Percentiles rank a stretch among this genome's conserved stretches.
phyloP scores from a whole-genome alignment of 176 grass and related monocot species.

The Hyparrhenia diplandra region DNA sequence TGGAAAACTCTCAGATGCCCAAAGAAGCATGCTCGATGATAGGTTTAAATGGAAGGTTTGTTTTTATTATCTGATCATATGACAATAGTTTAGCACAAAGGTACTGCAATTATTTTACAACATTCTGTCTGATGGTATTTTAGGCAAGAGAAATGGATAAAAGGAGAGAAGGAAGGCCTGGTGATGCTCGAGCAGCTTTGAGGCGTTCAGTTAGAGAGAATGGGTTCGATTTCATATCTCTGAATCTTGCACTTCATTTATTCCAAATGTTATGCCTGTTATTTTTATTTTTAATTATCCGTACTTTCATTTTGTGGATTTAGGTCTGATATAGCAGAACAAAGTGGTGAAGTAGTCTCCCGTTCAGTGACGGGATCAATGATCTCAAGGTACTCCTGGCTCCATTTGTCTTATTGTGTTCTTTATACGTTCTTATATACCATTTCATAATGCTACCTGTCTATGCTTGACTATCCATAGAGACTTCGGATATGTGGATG shows the following conservation, averaged over 20 bases:
- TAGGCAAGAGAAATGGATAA: conserved; percentile 99
- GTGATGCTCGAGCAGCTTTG: conserved; percentile 86
- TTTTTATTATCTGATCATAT: conserved; percentile 9
- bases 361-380: conserved; percentile 62
- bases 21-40: conserved; percentile 99
- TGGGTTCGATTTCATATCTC: conserved; percentile 50
- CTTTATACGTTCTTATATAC: conserved; percentile 13
- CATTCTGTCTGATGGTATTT: conserved; percentile 23
- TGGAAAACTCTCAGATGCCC: conserved; percentile 98
- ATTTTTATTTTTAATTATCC: background rate
- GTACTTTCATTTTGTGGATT: conserved; percentile 15
- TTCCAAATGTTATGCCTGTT: background rate
- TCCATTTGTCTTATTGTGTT: conserved; percentile 2
- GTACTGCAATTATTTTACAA: background rate
- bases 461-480: conserved; percentile 34
- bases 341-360: conserved; percentile 66
- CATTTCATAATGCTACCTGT: background rate
- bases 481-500: conserved; percentile 66
- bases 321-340: conserved; percentile 80
- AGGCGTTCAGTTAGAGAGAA: conserved; percentile 97
- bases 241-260: background rate
- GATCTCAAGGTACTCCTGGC: conserved; percentile 56
- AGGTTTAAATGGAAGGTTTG: conserved; percentile 99
- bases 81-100: background rate
- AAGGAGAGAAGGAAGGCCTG: conserved; percentile 90